Evolutionary conservation across 2,329 filamentous ascomycete genomes (phyloP), one percentile per base, ranked within the genome.

Genomic region (Xylariaceae sp.): DNA sequence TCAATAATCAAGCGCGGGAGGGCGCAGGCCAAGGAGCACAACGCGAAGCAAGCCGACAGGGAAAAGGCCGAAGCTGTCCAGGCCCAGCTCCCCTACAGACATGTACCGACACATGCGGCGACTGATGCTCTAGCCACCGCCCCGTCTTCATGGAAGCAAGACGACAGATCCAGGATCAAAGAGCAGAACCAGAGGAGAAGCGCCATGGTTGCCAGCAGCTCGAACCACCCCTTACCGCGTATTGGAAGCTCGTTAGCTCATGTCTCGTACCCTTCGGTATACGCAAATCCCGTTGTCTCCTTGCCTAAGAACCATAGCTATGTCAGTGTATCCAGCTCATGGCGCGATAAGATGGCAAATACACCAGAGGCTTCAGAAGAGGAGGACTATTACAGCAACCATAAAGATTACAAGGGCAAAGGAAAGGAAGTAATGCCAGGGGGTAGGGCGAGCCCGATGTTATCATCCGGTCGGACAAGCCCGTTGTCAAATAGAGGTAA

Each of bases 81-180:
- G 37, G 11, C 23, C 23, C 23, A 42, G 56, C 62, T 73, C n/a
- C 76, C 80, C 10, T 87, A 87, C 71, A 80, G 75, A 55, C 84
- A 87, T 68, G 72, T 84, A 17, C 83, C 84, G n/a, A 85, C 76
- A 11, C 85, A 88, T 68, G 84, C 84, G 34, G 82, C 82, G 51
- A 69, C 76, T 10, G 84, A 87, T 71, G 82, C 84, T 49, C 72
- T 86, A 49, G 75, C 77, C 18, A 80, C 78, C 35, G 81, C 80
- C 2, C 83, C 82, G 8, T 74, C 78, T 1, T 78, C 75, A 63
- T 83, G 78, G 77, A 78, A 77, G 60, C 66, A 74, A 6, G 74
- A 76, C 10, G 80, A 83, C 64, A 73, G 76, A 49, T 67, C 72
- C 23, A 77, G 72, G 61, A 81, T 84, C 55, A 70, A 78, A 60